A percentile compares a stretch with the other conserved stretches of the same genome.
phyloP scores from a whole-genome alignment of 1,139 yeast species.

The Kurtzmaniella quercitrusa region DNA sequence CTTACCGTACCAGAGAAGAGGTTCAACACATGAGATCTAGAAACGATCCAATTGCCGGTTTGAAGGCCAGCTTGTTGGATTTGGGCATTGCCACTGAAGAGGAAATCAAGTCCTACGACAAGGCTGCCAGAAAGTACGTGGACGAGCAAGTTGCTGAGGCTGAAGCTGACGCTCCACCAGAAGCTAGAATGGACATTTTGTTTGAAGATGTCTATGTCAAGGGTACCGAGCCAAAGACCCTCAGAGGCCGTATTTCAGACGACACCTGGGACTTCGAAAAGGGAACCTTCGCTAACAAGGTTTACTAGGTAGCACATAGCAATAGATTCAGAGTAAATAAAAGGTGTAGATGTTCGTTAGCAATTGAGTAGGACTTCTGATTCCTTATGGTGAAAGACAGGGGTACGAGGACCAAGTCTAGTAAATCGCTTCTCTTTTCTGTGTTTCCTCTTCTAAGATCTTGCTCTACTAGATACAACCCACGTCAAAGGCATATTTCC shows the following conservation, averaged over 20 bases:
- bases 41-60: constrained; percentile 96
- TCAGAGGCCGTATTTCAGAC: constrained; percentile 95
- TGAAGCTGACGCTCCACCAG: constrained; percentile 92
- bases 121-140: constrained; percentile 91
- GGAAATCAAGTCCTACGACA: constrained; percentile 90
- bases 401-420: no score
- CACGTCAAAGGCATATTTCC: no score
- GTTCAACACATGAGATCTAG: constrained; percentile 98
- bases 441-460: no score
- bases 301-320: constrained; percentile 26
- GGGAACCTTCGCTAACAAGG: constrained; percentile 61
- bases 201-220: constrained; percentile 96
- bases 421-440: no score
- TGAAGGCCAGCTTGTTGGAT: constrained; percentile 81
- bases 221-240: constrained; percentile 86
- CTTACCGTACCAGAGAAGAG: constrained; percentile 99
- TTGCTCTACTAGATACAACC: no score
- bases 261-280: constrained; percentile 85
- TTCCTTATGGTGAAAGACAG: no score
- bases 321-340: background rate
- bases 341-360: background rate
- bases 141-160: constrained; percentile 94
- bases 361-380: no score
- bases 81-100: constrained; percentile 85
- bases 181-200: constrained; percentile 88